Evolutionary conservation across 495 filamentous ascomycete genomes (phyloP).

Genomic region (Podospora tetraspora): DNA sequence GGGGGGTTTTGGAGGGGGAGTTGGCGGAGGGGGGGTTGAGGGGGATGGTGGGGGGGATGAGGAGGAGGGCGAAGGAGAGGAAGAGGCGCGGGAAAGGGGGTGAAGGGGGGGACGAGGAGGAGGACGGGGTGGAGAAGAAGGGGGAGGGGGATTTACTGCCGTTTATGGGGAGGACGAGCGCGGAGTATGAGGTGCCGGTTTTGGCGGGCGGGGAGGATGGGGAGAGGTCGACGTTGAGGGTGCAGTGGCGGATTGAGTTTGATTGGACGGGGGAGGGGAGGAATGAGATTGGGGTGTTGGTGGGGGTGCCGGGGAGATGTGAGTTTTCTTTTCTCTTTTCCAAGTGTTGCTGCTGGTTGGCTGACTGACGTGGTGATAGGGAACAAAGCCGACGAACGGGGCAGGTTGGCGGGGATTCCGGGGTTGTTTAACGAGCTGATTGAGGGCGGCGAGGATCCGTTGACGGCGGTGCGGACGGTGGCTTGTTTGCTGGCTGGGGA

Average conservation of each 20-base stretch:
- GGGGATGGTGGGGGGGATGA: slow-evolving; percentile 25
- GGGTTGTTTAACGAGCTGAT: slow-evolving; percentile 49
- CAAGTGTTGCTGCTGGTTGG: background rate
- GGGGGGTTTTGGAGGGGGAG: slow-evolving; percentile 41
- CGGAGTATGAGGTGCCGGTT: slow-evolving; percentile 37
- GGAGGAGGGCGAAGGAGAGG: slow-evolving; percentile 22
- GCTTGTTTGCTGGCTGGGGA: slow-evolving; percentile 48
- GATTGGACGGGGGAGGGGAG: slow-evolving; percentile 61
- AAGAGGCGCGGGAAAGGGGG: slow-evolving; percentile 8
- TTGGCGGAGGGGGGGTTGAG: slow-evolving; percentile 25
- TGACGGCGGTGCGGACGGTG: slow-evolving; percentile 47
- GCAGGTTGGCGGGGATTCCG: slow-evolving; percentile 45
- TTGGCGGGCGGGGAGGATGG: slow-evolving; percentile 9
- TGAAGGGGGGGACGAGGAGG: slow-evolving; percentile 15
- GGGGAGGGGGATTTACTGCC: slow-evolving; percentile 29
- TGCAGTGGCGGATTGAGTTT: slow-evolving; percentile 54
- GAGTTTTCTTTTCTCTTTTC: slow-evolving; percentile 23
- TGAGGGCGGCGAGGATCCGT: slow-evolving; percentile 43
- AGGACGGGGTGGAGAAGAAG: slow-evolving; percentile 7
- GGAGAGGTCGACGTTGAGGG: slow-evolving; percentile 32
- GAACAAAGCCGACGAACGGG: slow-evolving; percentile 46
- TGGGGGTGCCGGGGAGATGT: slow-evolving; percentile 49
- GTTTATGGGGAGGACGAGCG: slow-evolving; percentile 39
- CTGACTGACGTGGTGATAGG: slow-evolving; percentile 28
- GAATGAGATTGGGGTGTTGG: slow-evolving; percentile 43